Percentiles rank a stretch among this genome's conserved stretches.
These are phyloP conservation scores for Rhizopogon rudus DNA, from an alignment of 768 basidiomycete genomes.

Conservation along the genomic window DNA sequence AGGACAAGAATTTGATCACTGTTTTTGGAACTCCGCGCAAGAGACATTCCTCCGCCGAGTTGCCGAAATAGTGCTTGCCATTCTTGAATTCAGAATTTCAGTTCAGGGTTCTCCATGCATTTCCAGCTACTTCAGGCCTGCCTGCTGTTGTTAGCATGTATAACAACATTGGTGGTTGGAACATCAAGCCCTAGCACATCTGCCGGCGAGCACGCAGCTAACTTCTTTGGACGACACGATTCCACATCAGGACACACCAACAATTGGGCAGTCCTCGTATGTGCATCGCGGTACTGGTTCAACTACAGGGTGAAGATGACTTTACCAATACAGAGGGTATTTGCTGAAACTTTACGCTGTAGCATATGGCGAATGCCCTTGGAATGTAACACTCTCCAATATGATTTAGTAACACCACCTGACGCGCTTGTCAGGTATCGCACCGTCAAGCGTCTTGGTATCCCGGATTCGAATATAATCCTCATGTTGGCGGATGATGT, in stretches of 20 bases:
- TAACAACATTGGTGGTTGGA: constrained; percentile 31
- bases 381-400: constrained; percentile 65
- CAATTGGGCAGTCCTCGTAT: constrained; percentile 98
- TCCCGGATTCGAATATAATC: constrained; percentile 98
- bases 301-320: constrained; percentile 79
- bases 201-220: constrained; percentile 32
- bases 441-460: constrained; percentile 95
- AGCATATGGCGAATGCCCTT: constrained; percentile 99
- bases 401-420: neutral
- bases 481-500: constrained; percentile 98
- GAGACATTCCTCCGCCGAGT: constrained; percentile 14
- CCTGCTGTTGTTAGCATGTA: constrained; percentile 27
- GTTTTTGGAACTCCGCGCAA: constrained; percentile 20
- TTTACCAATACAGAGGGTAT: neutral
- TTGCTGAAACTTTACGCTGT: neutral
- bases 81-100: neutral
- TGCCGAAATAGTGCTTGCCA: constrained; percentile 15
- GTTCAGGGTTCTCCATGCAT: constrained; percentile 12
- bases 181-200: constrained; percentile 11
- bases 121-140: constrained; percentile 14
- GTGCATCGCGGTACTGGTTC: constrained; percentile 95
- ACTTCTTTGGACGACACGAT: constrained; percentile 43
- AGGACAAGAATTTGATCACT: neutral
- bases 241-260: constrained; percentile 67
- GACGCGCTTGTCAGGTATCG: constrained; percentile 65